phyloP scores from a whole-genome alignment of 1,139 yeast species.

The Taphrina deformans region DNA sequence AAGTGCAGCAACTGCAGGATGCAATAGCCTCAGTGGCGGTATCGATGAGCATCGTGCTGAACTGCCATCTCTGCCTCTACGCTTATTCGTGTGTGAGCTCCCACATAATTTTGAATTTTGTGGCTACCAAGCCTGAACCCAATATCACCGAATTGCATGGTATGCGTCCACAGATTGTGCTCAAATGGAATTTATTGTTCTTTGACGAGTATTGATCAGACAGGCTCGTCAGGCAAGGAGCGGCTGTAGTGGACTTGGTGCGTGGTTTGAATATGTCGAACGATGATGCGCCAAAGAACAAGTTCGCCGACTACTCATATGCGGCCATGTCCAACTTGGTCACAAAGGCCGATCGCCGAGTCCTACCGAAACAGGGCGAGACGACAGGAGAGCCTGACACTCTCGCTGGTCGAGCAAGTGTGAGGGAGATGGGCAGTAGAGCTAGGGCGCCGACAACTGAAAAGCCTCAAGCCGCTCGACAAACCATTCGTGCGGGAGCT shows the following conservation, averaged over 20 bases:
- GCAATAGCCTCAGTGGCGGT: no score
- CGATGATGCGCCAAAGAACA: slow-evolving; percentile 20
- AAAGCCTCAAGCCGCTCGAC: slow-evolving; percentile 31
- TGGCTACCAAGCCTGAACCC: not conserved
- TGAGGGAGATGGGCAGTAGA: slow-evolving; percentile 69
- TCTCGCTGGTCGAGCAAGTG: slow-evolving; percentile 62
- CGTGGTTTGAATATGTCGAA: slow-evolving; percentile 12
- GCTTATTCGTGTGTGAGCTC: not conserved
- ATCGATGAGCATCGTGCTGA: no score
- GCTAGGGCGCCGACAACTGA: slow-evolving; percentile 42
- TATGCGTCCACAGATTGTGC: not conserved
- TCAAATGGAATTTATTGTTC: not conserved
- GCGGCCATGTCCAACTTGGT: slow-evolving; percentile 74
- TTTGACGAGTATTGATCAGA: not conserved
- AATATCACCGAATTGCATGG: not conserved
- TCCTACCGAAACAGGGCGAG: slow-evolving; percentile 52
- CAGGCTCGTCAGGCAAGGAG: not conserved
- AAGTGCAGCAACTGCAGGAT: no score
- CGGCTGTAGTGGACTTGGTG: not conserved
- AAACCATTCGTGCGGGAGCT: slow-evolving; percentile 23
- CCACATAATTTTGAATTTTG: slow-evolving; percentile 1
- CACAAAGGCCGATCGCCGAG: slow-evolving; percentile 58
- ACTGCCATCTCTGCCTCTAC: not conserved
- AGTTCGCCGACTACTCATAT: slow-evolving; percentile 32
- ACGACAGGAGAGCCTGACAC: slow-evolving; percentile 66